A percentile compares a stretch with the other conserved stretches of the same genome.
Conservation (phyloP, 1,284 basidiomycete genomes). For the Boletus semigastroideus region DNA sequence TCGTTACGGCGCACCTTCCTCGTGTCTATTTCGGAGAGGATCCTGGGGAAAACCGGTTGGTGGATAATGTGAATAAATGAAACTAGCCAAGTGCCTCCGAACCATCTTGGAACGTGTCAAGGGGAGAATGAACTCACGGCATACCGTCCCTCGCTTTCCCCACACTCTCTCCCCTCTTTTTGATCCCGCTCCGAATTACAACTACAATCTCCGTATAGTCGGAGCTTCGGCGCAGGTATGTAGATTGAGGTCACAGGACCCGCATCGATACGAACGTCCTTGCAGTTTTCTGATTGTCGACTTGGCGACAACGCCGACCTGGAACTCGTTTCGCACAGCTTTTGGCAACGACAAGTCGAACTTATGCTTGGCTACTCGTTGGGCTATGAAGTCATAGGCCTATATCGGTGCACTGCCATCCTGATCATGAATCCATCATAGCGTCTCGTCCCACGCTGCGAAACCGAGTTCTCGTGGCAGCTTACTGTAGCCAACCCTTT, state of each 20-base stretch:
- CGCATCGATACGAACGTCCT: neutral
- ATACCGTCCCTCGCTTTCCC: slow-evolving; percentile 7
- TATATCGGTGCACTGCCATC: neutral
- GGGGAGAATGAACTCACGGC: slow-evolving; percentile 2
- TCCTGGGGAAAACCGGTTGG: neutral
- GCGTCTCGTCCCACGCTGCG: neutral
- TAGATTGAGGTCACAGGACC: slow-evolving; percentile 1
- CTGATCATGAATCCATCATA: neutral
- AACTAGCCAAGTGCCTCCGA: neutral
- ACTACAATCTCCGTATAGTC: neutral
- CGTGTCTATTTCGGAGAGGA: slow-evolving; percentile 12
- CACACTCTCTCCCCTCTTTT: neutral
- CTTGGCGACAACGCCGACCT: slow-evolving; percentile 5
- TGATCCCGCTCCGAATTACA: slow-evolving; percentile 2
- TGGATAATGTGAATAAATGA: slow-evolving; percentile 8
- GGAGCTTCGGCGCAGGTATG: neutral
- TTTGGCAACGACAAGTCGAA: neutral
- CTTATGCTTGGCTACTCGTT: neutral
- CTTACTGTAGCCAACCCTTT: neutral
- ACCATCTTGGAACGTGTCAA: neutral
- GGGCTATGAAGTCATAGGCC: neutral
- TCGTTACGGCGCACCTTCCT: slow-evolving; percentile 7
- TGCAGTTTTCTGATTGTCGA: slow-evolving; percentile 1
- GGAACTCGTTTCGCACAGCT: slow-evolving; percentile 10
- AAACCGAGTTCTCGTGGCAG: neutral